Evolutionary conservation across 306 rosid species (phyloP), one percentile per base, ranked within the genome.

Genomic region (Quercus mongolica): DNA sequence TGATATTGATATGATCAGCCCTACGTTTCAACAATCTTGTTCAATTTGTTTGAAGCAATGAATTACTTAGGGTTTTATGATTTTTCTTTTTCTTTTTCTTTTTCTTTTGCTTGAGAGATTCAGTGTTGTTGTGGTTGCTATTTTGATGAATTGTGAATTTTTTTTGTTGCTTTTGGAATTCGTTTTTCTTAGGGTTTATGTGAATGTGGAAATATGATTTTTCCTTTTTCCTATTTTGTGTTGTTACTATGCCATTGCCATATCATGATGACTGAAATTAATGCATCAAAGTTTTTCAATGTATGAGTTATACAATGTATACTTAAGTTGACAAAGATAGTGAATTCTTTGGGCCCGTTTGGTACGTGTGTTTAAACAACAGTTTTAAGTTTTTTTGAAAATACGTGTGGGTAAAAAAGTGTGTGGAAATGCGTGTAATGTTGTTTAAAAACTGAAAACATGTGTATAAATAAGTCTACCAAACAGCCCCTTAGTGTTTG

Each of bases 11-110:
- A 59, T 74, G 12, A 74, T 64, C 74, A 56, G 56, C 74, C 91
- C 70, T 76, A 65, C 85, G 71, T 59, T 83, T 68, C 57, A 58
- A 74, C 80, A 78, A 65, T 85, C 76, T 28, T 71, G 64, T 41
- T 26, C 54, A 9, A 57, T 73, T 73, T 76, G 4, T 74, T 74
- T 78, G 31, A 71, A 31, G 19, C 52, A 31, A 70, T n/a, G 63
- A 26, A 12, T 20, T 51, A 46, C 51, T 20, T 73, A 61, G 80
- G 64, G 23, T 67, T 59, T 81, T 35, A 38, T 54, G 35, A 46
- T 55, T 77, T 77, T 18, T 8, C 28, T 28, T 65, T 4, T 56
- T 26, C 55, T 12, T 30, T 8, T 57, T 62, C 15, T 12, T 30
- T 8, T 57, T 62, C 15, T 67, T 35, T 35, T 35, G 20, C 52